These are phyloP conservation scores for Xylariaceae sp. DNA, from an alignment of 2,329 filamentous ascomycete genomes.

Conservation along the genomic window DNA sequence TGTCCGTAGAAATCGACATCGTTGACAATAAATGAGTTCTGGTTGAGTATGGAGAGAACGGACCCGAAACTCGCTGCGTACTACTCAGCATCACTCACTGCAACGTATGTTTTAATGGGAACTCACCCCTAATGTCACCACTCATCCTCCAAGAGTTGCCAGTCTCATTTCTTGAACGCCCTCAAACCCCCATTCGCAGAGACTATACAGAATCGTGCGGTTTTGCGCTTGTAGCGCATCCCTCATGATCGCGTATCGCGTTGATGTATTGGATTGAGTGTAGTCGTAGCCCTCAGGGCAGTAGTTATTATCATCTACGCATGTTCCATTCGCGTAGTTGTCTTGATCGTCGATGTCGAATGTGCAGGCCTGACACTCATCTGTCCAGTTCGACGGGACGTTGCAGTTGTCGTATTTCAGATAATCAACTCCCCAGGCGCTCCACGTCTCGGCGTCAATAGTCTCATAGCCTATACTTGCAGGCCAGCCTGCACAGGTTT, in stretches of 20 bases:
- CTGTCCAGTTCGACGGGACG: conserved; percentile 37
- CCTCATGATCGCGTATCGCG: conserved; percentile 50
- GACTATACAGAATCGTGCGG: conserved; percentile 47
- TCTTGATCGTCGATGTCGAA: conserved; percentile 10
- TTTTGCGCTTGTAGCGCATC: conserved; percentile 46
- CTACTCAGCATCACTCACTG: neutral
- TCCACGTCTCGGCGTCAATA: conserved; percentile 56
- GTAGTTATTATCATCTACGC: conserved; percentile 6
- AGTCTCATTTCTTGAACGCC: conserved; percentile 43
- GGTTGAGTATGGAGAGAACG: conserved; percentile 43
- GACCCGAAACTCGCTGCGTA: conserved; percentile 5
- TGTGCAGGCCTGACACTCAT: conserved; percentile 31
- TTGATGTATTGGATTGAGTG: conserved; percentile 43
- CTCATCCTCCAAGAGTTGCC: conserved; percentile 48
- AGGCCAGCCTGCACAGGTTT: conserved; percentile 56
- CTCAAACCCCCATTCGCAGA: conserved; percentile 54
- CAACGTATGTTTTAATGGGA: neutral
- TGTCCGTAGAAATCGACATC: conserved; percentile 47
- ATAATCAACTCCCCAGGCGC: conserved; percentile 59
- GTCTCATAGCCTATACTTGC: conserved; percentile 56
- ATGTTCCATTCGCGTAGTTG: conserved; percentile 16
- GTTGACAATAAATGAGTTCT: conserved; percentile 46
- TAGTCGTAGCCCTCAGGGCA: conserved; percentile 48
- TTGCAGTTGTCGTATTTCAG: conserved; percentile 59
- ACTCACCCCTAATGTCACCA: conserved; percentile 36